A percentile compares a stretch with the other conserved stretches of the same genome.
These are phyloP conservation scores for Cytospora schulzeri DNA, from an alignment of 2,329 filamentous ascomycete species.

Conservation along the genomic window DNA sequence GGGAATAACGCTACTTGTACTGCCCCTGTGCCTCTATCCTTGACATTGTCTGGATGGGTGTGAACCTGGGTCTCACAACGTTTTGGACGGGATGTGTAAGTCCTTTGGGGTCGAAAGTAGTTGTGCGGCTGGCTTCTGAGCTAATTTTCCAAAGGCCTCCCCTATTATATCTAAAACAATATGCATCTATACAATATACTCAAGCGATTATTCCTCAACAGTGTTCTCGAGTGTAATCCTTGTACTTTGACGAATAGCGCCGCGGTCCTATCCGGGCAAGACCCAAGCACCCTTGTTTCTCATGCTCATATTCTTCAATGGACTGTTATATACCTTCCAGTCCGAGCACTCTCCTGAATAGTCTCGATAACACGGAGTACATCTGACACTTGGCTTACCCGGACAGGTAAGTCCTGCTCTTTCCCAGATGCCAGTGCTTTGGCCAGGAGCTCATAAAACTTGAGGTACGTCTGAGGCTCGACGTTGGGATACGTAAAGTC, in stretches of 20 bases:
- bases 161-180: too few species aligned
- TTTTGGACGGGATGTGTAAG: background rate
- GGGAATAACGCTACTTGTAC: constrained; percentile 24
- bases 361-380: constrained; percentile 58
- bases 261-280: too few species aligned
- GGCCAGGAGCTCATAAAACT: constrained; percentile 63
- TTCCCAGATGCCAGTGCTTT: constrained; percentile 50
- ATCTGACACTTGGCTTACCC: constrained; percentile 54
- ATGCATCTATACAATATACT: too few species aligned
- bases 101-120: background rate
- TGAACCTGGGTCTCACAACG: background rate
- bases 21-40: constrained; percentile 16
- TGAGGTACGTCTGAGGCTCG: constrained; percentile 66
- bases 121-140: too few species aligned
- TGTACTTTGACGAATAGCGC: background rate
- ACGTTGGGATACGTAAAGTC: constrained; percentile 58
- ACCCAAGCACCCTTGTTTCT: too few species aligned
- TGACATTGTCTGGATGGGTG: constrained; percentile 14
- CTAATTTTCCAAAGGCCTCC: too few species aligned
- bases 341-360: constrained; percentile 51
- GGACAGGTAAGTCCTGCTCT: constrained; percentile 55
- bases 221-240: too few species aligned
- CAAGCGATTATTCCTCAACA: too few species aligned
- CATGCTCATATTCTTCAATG: background rate
- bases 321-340: constrained; percentile 46